A percentile compares a stretch with the other conserved stretches of the same genome.
These are phyloP conservation scores for Oxalis stricta DNA, from an alignment of 441 rosid species.

Conservation along the genomic window DNA sequence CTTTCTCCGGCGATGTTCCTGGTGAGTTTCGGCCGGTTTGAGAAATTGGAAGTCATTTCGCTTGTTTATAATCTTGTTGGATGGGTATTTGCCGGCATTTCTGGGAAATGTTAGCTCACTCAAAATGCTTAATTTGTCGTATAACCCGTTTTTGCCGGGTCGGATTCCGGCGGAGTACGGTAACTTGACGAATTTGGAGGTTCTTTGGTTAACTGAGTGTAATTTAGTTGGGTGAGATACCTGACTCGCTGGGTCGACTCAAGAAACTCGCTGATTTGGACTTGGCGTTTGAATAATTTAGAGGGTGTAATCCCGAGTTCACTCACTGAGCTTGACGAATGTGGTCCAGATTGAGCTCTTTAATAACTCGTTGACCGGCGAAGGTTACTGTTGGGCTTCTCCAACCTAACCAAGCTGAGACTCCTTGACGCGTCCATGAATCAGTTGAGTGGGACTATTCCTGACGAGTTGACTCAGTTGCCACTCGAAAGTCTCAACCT, in stretches of 20 bases:
- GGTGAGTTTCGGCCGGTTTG: constrained; percentile 43
- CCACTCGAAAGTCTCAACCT: constrained; percentile 71
- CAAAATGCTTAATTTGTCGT: constrained; percentile 67
- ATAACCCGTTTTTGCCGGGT: constrained; percentile 68
- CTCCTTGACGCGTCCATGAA: constrained; percentile 85
- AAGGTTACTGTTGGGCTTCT: constrained; percentile 48
- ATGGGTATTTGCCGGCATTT: constrained; percentile 54
- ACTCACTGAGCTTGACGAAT: constrained; percentile 37
- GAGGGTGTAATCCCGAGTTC: constrained; percentile 58
- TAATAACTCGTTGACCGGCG: constrained; percentile 77
- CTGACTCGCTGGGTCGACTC: constrained; percentile 70
- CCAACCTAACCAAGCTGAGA: constrained; percentile 43
- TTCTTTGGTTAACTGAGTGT: constrained; percentile 86
- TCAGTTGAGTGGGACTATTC: constrained; percentile 46
- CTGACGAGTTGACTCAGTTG: constrained; percentile 57
- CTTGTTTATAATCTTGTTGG: constrained; percentile 61
- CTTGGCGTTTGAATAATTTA: constrained; percentile 60
- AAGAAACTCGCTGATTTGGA: constrained; percentile 60
- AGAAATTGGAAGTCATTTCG: constrained; percentile 68
- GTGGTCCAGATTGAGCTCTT: constrained; percentile 84
- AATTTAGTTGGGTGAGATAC: constrained; percentile 61
- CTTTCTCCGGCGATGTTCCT: constrained; percentile 86
- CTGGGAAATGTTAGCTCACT: constrained; percentile 55
- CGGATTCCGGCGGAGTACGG: constrained; percentile 83
- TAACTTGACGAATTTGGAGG: constrained; percentile 59